Conservation (phyloP, 2,329 filamentous ascomycete genomes). For the Fusarium palustre region DNA sequence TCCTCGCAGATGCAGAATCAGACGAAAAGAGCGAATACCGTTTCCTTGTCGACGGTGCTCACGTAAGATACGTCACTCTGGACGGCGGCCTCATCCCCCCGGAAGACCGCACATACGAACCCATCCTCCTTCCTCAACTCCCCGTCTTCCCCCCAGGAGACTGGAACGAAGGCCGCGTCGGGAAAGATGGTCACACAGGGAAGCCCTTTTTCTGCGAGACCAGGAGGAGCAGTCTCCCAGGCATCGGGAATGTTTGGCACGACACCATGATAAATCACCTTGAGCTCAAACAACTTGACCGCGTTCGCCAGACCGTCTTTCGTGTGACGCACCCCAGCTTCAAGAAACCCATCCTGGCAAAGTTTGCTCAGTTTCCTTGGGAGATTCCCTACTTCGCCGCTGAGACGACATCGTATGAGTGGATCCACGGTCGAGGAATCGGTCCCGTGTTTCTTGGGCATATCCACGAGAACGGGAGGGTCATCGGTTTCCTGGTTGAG, state of each 20-base stretch:
- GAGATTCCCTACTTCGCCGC: conserved; percentile 49
- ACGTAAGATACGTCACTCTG: conserved; percentile 57
- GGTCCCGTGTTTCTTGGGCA: conserved; percentile 50
- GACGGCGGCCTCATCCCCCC: conserved; percentile 50
- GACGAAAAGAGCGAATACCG: conserved; percentile 52
- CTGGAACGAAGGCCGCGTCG: conserved; percentile 56
- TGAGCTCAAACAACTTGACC: conserved; percentile 44
- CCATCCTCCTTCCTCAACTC: conserved; percentile 49
- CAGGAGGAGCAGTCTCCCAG: conserved; percentile 45
- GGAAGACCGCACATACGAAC: conserved; percentile 51
- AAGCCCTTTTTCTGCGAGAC: conserved; percentile 46
- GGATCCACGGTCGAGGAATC: conserved; percentile 46
- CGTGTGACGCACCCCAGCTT: conserved; percentile 44
- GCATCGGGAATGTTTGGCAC: conserved; percentile 53
- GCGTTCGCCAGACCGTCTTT: conserved; percentile 47
- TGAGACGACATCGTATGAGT: conserved; percentile 49
- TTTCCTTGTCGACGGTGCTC: conserved; percentile 51
- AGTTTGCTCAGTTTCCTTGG: conserved; percentile 49
- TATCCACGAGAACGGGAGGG: conserved; percentile 48
- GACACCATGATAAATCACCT: conserved; percentile 50
- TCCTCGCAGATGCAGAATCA: conserved; percentile 44
- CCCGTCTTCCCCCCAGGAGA: conserved; percentile 54
- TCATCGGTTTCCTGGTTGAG: conserved; percentile 48
- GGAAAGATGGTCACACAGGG: conserved; percentile 41
- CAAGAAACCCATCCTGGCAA: conserved; percentile 40